Conservation (phyloP, 2,329 filamentous ascomycete genomes). For the Chrysoporthe austroafricana region DNA sequence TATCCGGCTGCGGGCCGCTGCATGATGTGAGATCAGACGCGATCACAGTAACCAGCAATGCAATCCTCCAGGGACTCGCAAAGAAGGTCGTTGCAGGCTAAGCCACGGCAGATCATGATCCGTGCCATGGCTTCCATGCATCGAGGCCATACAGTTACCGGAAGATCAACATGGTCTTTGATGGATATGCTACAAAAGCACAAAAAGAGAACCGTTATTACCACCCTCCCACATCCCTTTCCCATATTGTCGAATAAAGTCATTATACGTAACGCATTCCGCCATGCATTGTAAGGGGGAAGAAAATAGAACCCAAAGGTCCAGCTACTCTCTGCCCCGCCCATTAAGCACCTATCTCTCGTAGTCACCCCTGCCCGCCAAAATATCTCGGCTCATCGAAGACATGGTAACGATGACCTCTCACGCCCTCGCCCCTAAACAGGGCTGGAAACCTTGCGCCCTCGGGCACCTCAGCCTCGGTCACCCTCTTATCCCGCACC, state of each 20-base stretch:
- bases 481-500: conserved; percentile 60
- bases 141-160: background rate
- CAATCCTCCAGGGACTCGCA: too few relatives aligned
- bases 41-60: too few relatives aligned
- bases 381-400: conserved; percentile 88
- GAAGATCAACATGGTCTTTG: background rate
- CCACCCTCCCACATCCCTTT: background rate
- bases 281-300: conserved; percentile 6
- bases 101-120: too few relatives aligned
- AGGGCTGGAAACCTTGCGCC: conserved; percentile 82
- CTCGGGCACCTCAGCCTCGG: conserved; percentile 74
- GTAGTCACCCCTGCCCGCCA: background rate
- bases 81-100: too few relatives aligned
- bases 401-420: conserved; percentile 92
- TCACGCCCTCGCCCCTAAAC: conserved; percentile 83
- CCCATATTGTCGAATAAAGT: background rate
- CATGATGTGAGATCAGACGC: too few relatives aligned
- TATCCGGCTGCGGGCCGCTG: too few relatives aligned
- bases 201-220: background rate
- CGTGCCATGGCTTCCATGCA: background rate
- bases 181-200: background rate
- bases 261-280: conserved; percentile 6
- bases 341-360: background rate
- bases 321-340: background rate
- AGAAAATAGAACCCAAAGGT: background rate